A percentile compares a stretch with the other conserved stretches of the same genome.
Conservation (phyloP, 129 eudicot species). For the Arctium lappa region DNA sequence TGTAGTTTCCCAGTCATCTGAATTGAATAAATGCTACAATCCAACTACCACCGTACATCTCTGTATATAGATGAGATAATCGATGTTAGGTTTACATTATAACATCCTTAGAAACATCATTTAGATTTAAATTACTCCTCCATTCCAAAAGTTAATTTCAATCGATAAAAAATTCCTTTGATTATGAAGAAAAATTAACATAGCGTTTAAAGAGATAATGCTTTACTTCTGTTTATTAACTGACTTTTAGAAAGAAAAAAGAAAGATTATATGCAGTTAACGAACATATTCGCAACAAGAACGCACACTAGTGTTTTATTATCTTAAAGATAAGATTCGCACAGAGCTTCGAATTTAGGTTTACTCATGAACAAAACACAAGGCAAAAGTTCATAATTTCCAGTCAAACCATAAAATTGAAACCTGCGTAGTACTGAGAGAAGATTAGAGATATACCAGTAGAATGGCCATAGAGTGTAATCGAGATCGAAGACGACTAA, state of each 20-base stretch:
- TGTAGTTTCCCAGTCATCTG: neutral
- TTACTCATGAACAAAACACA: neutral
- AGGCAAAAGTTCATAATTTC: neutral
- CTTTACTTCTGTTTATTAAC: neutral
- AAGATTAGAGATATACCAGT: slow-evolving; percentile 46
- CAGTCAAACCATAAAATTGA: neutral
- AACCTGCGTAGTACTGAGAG: neutral
- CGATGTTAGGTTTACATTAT: neutral
- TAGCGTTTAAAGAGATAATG: neutral
- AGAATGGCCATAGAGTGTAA: slow-evolving; percentile 98
- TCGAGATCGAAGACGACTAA: slow-evolving; percentile 97
- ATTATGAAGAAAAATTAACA: neutral
- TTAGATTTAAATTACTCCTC: neutral
- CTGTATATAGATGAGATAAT: neutral
- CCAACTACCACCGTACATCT: neutral
- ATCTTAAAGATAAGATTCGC: neutral
- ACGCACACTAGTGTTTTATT: neutral
- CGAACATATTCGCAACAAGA: neutral
- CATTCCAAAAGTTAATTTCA: neutral
- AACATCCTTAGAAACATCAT: neutral
- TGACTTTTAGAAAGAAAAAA: neutral
- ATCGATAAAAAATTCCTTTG: neutral
- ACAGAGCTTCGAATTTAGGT: neutral
- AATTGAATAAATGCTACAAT: neutral
- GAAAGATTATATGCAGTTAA: neutral